Percentiles rank a stretch among this genome's conserved stretches.
These are phyloP conservation scores for Cladophialophora exuberans DNA, from an alignment of 2,329 filamentous ascomycete genomes.

Conservation along the genomic window DNA sequence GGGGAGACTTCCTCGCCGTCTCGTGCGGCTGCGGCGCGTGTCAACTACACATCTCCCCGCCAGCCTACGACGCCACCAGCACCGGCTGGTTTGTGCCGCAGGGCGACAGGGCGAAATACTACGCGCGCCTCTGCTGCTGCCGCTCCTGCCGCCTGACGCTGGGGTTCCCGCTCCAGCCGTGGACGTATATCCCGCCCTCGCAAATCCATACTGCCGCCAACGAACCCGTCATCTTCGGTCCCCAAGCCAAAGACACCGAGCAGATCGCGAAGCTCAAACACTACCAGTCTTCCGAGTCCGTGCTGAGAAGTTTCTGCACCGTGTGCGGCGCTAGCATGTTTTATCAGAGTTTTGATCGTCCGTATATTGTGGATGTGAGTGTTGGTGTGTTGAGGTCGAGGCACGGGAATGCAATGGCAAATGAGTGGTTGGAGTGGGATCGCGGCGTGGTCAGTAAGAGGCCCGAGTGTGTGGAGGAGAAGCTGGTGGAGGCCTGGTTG, in stretches of 20 bases:
- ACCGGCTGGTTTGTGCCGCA: constrained; percentile 51
- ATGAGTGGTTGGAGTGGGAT: constrained; percentile 66
- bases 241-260: constrained; percentile 39
- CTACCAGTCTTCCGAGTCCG: constrained; percentile 58
- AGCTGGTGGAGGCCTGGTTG: constrained; percentile 35
- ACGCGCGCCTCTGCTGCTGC: constrained; percentile 65
- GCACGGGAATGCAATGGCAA: constrained; percentile 56
- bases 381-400: constrained; percentile 58
- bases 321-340: constrained; percentile 67
- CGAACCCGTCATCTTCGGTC: constrained; percentile 40
- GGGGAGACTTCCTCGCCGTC: constrained; percentile 15
- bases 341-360: constrained; percentile 59
- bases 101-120: constrained; percentile 58
- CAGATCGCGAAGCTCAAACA: constrained; percentile 42
- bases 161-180: constrained; percentile 67
- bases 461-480: constrained; percentile 52
- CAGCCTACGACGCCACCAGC: constrained; percentile 52
- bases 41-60: constrained; percentile 58
- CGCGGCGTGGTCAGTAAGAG: constrained; percentile 60
- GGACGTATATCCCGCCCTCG: constrained; percentile 66
- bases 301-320: constrained; percentile 64
- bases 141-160: constrained; percentile 62
- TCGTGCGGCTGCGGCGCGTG: constrained; percentile 50
- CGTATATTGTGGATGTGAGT: constrained; percentile 65
- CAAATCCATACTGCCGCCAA: constrained; percentile 56